phyloP scores from a whole-genome alignment of 345 rosid genomes.

The Pseudoturritis turrita region DNA sequence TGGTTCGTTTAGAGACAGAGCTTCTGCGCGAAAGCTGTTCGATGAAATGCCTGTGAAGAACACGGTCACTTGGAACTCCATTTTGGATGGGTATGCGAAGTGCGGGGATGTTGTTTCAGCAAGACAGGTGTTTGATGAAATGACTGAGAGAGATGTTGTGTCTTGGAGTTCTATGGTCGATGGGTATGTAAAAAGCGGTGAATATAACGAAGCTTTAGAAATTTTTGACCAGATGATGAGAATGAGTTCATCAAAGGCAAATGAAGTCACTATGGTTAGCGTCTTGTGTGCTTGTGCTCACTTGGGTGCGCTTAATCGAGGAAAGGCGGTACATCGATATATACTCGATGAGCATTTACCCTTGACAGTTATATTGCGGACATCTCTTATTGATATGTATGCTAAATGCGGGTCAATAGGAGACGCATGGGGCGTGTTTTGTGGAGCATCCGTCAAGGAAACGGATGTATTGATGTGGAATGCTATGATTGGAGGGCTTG shows the following conservation, averaged over 20 bases:
- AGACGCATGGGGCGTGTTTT: slow-evolving; percentile 61
- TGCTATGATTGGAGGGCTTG: slow-evolving; percentile 83
- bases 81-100: slow-evolving; percentile 74
- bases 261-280: slow-evolving; percentile 90
- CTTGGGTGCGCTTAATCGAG: slow-evolving; percentile 66
- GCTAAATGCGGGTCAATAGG: slow-evolving; percentile 81
- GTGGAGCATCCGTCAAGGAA: slow-evolving; percentile 17
- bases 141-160: slow-evolving; percentile 64
- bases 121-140: slow-evolving; percentile 49
- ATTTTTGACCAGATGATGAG: slow-evolving; percentile 55
- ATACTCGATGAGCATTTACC: slow-evolving; percentile 46
- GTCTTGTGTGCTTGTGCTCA: slow-evolving; percentile 84
- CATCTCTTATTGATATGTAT: slow-evolving; percentile 87
- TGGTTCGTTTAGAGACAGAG: slow-evolving; percentile 45
- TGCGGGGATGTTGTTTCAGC: slow-evolving; percentile 56
- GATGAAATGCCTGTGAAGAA: slow-evolving; percentile 58
- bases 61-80: slow-evolving; percentile 73
- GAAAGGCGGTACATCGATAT: slow-evolving; percentile 52
- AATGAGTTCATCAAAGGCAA: slow-evolving; percentile 46
- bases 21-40: slow-evolving; percentile 53
- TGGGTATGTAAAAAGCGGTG: slow-evolving; percentile 68
- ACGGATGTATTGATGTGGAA: slow-evolving; percentile 80
- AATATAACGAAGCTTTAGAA: slow-evolving; percentile 50
- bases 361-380: slow-evolving; percentile 49
- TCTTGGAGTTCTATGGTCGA: slow-evolving; percentile 89